Base-by-base conservation (phyloP, 2,329 filamentous ascomycete species). In the Calonectria hongkongensis region DNA sequence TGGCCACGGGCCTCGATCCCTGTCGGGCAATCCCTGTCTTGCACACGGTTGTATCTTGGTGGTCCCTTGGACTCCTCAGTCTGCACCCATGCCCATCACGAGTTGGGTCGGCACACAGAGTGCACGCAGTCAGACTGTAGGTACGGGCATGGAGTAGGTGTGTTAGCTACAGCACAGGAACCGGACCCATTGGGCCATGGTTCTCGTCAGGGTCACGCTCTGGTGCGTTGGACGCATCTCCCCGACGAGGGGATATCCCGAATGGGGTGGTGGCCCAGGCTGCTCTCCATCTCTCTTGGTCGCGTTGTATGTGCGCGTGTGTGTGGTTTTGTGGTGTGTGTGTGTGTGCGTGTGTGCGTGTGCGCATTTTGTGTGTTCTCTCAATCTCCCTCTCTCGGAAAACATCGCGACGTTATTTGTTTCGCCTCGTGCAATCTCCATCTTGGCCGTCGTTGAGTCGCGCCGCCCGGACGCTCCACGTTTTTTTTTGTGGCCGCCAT, bases 181-280 rank as follows among this genome's bases (percentile, higher is more conserved):
- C 47, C 56, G 48, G 58, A 78, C 73, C 71, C 47, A 73, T 73
- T 75, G 75, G 73, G 50, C 47, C 33, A 66, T 68, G 66, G 69
- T 72, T 71, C 64, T 69, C 72, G 73, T 73, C 45, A 54, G 63
- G 71, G 77, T 78, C 75, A 79, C 77, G 77, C 75, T 67, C 70
- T 70, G 60, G 27, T 41, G 54, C 39, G 66, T 60, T 66, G 66
- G 75, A 70, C 70, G 66, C 67, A 76, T 51, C 47, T 73, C 70
- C 64, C 70, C 58, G 67, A 73, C 58, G 36, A n/a, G 51, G 39
- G 66, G 72, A 62, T 56, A 67, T 68, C 62, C 45, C 51, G 58
- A 48, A 50, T 41, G 36, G 54, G 68, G 56, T 70, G 47, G 73
- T 66, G 63, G 71, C 72, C 56, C 56, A 72, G 73, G 65, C 65